Conservation (phyloP, 2,329 filamentous ascomycete genomes). For the Fusarium musae region DNA sequence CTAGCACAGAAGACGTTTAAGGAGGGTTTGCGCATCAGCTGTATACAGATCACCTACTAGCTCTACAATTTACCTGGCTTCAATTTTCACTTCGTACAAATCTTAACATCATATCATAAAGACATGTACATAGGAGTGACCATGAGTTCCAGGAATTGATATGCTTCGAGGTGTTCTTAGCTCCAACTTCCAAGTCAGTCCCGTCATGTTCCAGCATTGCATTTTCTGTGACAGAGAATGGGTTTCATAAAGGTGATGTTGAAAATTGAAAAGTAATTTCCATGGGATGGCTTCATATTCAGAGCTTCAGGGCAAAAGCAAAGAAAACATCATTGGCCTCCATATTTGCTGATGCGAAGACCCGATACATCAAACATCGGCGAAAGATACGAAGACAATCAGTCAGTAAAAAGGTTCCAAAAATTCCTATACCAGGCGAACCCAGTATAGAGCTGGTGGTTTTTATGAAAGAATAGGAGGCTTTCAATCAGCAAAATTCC, state of each 20-base stretch:
- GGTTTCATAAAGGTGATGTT: neutral
- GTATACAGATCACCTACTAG: neutral
- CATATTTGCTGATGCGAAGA: neutral
- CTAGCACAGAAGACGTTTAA: neutral
- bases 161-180: too few relatives aligned
- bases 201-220: too few relatives aligned
- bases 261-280: neutral
- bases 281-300: neutral
- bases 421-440: neutral
- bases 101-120: too few relatives aligned
- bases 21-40: neutral
- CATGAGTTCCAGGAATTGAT: neutral
- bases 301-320: neutral
- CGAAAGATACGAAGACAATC: neutral
- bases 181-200: neutral
- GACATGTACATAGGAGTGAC: fast-evolving
- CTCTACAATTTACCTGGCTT: too few relatives aligned
- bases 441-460: neutral
- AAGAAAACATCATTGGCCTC: neutral
- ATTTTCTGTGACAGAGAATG: neutral
- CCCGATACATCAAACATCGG: neutral
- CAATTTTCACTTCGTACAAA: neutral
- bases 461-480: neutral
- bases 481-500: neutral
- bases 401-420: neutral